Conservation (phyloP, 208 protist species). For the Crithidia brevicula region DNA sequence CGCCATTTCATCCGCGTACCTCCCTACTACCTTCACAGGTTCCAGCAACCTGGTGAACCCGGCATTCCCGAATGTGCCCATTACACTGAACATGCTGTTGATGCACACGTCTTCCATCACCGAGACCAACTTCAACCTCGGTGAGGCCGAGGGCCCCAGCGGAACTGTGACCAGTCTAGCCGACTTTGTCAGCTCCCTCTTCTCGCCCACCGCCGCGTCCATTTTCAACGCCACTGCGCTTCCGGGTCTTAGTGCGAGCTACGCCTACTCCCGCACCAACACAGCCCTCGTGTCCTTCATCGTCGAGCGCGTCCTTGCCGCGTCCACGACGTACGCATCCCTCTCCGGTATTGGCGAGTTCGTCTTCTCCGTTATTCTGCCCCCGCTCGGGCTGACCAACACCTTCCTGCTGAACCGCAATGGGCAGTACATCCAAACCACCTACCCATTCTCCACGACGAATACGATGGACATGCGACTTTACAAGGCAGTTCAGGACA, state of each 20-base stretch:
- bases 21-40: conserved; percentile 31
- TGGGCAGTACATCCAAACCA: conserved; percentile 12
- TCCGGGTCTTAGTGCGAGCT: conserved; percentile 30
- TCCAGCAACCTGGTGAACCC: conserved; percentile 23
- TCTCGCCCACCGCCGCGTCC: conserved; percentile 7
- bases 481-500: conserved; percentile 34
- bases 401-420: conserved; percentile 54
- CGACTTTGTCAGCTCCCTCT: conserved; percentile 44
- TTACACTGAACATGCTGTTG: conserved; percentile 69
- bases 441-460: conserved; percentile 27
- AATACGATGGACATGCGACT: conserved; percentile 5
- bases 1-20: conserved; percentile 46
- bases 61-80: conserved; percentile 20
- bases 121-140: conserved; percentile 33
- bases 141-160: conserved; percentile 8
- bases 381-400: conserved; percentile 44
- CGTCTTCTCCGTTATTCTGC: conserved; percentile 44
- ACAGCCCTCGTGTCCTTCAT: conserved; percentile 61
- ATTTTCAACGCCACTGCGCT: conserved; percentile 18
- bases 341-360: conserved; percentile 33
- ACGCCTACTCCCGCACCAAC: conserved; percentile 59
- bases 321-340: neutral
- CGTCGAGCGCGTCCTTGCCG: conserved; percentile 43
- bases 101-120: conserved; percentile 64
- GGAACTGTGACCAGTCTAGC: conserved; percentile 22